phyloP scores from a whole-genome alignment of 139 green algal genomes.

The Cymbomonas tetramitiformis region DNA sequence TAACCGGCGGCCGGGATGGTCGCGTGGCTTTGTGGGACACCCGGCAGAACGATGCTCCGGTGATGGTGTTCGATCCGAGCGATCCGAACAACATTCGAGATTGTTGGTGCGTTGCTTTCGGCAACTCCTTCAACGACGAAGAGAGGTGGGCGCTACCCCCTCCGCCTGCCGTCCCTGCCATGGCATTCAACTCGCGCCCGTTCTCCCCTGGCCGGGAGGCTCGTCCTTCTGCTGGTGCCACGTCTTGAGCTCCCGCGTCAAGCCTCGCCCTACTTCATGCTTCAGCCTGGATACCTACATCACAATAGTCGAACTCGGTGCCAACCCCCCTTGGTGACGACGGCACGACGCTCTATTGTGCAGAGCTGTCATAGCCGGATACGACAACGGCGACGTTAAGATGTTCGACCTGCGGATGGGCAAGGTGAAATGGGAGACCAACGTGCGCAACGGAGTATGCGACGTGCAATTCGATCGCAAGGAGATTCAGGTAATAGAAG shows the following conservation, averaged over 20 bases:
- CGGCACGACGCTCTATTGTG: too few species aligned
- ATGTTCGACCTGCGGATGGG: constrained; percentile 64
- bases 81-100: constrained; percentile 39
- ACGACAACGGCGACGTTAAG: constrained; percentile 74
- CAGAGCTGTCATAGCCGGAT: constrained; percentile 56
- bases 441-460: constrained; percentile 76
- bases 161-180: too few species aligned
- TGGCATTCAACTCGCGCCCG: too few species aligned
- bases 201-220: too few species aligned
- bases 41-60: constrained; percentile 52
- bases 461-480: constrained; percentile 68
- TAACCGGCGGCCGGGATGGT: constrained; percentile 62
- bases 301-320: too few species aligned
- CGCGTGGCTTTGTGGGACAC: constrained; percentile 75
- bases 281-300: too few species aligned
- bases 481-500: too few species aligned
- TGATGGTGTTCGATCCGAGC: constrained; percentile 64
- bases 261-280: background rate
- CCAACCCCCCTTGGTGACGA: too few species aligned
- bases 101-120: constrained; percentile 74
- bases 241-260: background rate
- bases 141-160: constrained; percentile 64
- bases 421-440: constrained; percentile 36
- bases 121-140: constrained; percentile 62
- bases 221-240: background rate